Percentiles rank a stretch among this genome's conserved stretches.
phyloP scores from a whole-genome alignment of 495 filamentous ascomycete genomes.

The Hypoxylon cercidicola region DNA sequence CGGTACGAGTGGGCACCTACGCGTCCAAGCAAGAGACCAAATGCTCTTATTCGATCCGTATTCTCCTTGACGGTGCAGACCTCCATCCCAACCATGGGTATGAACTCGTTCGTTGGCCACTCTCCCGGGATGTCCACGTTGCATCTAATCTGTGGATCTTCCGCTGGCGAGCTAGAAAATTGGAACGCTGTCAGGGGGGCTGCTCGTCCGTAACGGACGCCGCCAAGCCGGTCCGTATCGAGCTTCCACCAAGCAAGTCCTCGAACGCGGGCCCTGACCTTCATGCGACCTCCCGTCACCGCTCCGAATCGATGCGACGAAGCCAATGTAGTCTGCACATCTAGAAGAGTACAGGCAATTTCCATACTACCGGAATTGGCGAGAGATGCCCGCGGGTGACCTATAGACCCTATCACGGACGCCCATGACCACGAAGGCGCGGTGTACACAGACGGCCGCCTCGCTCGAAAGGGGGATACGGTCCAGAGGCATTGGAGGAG shows the following conservation, averaged over 20 bases:
- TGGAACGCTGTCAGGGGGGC: neutral
- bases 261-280: neutral
- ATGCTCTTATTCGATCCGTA: neutral
- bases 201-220: neutral
- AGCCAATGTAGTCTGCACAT: neutral
- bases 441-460: neutral
- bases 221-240: neutral
- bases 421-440: neutral
- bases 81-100: neutral
- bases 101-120: neutral
- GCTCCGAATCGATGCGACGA: neutral
- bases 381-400: neutral
- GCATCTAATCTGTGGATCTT: neutral
- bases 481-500: neutral
- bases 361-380: neutral
- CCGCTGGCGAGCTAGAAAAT: neutral
- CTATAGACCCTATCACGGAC: neutral
- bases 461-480: neutral
- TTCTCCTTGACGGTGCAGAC: neutral
- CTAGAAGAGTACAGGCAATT: neutral
- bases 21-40: neutral
- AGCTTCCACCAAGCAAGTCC: slow-evolving; percentile 1
- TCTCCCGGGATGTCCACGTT: neutral
- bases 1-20: neutral
- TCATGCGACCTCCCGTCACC: neutral